Evolutionary conservation across 805 yeast genomes (phyloP).

Genomic region (Ascoidea tarda): DNA sequence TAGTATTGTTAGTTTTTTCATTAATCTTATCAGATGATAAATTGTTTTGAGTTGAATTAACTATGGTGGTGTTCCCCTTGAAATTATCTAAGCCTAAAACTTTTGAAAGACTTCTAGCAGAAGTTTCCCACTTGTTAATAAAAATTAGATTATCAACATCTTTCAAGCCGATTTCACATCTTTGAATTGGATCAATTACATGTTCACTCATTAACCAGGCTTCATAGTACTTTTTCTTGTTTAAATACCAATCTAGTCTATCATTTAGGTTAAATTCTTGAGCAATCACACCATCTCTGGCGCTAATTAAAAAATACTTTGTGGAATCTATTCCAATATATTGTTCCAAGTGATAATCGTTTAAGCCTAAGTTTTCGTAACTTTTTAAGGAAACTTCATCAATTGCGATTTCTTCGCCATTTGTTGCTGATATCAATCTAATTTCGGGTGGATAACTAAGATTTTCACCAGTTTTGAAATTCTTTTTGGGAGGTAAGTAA

Average conservation of each 20-base stretch:
- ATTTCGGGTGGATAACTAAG: slow-evolving; percentile 53
- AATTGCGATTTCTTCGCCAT: slow-evolving; percentile 61
- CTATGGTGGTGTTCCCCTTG: slow-evolving; percentile 12
- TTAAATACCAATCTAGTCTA: slow-evolving; percentile 58
- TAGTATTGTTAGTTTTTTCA: neutral
- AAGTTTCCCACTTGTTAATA: slow-evolving; percentile 37
- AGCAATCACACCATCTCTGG: slow-evolving; percentile 70
- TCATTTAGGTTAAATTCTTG: slow-evolving; percentile 59
- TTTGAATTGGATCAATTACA: slow-evolving; percentile 31
- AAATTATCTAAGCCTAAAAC: slow-evolving; percentile 19
- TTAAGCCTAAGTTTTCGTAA: slow-evolving; percentile 47
- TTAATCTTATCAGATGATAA: neutral
- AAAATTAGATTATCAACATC: slow-evolving; percentile 24
- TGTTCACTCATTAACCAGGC: slow-evolving; percentile 73
- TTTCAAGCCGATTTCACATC: slow-evolving; percentile 46
- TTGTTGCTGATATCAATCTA: slow-evolving; percentile 44
- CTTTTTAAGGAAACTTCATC: slow-evolving; percentile 63
- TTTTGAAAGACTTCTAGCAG: slow-evolving; percentile 32
- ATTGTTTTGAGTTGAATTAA: slow-evolving; percentile 3
- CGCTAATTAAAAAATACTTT: slow-evolving; percentile 57
- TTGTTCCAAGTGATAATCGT: slow-evolving; percentile 63
- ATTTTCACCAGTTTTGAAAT: slow-evolving; percentile 10
- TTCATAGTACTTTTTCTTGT: slow-evolving; percentile 34
- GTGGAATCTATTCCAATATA: slow-evolving; percentile 24
- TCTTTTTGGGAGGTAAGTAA: slow-evolving; percentile 19